A percentile compares a stretch with the other conserved stretches of the same genome.
phyloP scores from a whole-genome alignment of 148 eudicot genomes.

The Selenicereus undatus region DNA sequence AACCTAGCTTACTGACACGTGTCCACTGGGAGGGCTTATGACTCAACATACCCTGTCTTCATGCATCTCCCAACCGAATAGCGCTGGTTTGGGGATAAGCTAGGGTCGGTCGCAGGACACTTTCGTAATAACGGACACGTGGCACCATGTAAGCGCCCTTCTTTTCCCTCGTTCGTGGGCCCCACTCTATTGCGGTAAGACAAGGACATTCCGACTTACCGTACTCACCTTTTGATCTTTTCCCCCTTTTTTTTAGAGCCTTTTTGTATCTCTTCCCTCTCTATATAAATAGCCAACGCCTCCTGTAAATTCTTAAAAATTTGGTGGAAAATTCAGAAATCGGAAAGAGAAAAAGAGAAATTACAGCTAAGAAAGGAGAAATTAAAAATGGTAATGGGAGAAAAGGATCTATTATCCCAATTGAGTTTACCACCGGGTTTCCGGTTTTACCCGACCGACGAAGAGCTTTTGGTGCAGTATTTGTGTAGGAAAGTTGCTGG shows the following conservation, averaged over 20 bases:
- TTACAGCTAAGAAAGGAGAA: not conserved
- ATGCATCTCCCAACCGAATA: not conserved
- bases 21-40: constrained; percentile 17
- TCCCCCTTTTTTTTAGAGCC: not conserved
- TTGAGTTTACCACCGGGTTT: constrained; percentile 79
- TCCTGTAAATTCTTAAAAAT: not conserved
- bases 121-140: constrained; percentile 22
- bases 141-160: constrained; percentile 14
- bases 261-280: not conserved
- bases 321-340: constrained; percentile 10
- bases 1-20: constrained; percentile 19
- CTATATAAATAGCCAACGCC: constrained; percentile 28
- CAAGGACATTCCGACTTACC: constrained; percentile 31
- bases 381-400: constrained; percentile 44
- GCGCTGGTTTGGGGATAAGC: constrained; percentile 21
- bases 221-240: constrained; percentile 28
- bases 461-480: constrained; percentile 72
- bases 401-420: constrained; percentile 48
- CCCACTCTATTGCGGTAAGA: constrained; percentile 22
- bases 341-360: not conserved
- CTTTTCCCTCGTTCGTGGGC: constrained; percentile 1
- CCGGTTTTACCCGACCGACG: constrained; percentile 79
- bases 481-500: constrained; percentile 67
- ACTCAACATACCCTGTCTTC: constrained; percentile 17
- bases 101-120: constrained; percentile 18